Base-by-base conservation (phyloP, 1,139 yeast species). In the Scheffersomyces titani region DNA sequence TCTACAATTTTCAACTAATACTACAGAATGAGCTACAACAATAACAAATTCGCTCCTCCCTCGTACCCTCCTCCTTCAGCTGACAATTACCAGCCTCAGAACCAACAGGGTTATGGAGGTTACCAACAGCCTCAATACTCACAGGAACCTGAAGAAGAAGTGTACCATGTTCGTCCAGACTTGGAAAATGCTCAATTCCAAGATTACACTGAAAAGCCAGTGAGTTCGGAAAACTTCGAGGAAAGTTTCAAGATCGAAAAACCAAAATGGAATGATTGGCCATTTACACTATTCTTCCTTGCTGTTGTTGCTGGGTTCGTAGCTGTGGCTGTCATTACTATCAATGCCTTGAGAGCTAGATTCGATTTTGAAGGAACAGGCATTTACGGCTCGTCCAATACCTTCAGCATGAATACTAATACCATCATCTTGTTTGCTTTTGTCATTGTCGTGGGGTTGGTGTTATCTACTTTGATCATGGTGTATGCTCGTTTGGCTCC, bases 191-290 rank as follows among this genome's bases (percentile, higher is more conserved):
- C 63, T 55, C 74, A 70, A 53, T 57, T 60, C 36, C 67, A 66
- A 54, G 61, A 65, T 52, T 62, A 65, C 52, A 61, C 63, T 49
- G 80, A 76, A 46, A 73, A 75, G 56, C 83, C 83, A 1, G 59
- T 63, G 19, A 70, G 70, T 16, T 70, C 76, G 21, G 69, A 70
- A 50, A 65, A 74, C 53, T 90, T 89, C 65, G 90, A 87, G 40
- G 83, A 88, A 54, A 81, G 89, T 9, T 91, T 89, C 73, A 84
- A 85, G 63, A 81, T 88, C 45, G 81, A 81, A 49, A 88, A 86
- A 65, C 91, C 91, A 9, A 81, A 75, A 61, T 84, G 80, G 73
- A 88, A 91, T 65, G 97, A 92, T 70, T 79, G 87, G 83, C 88
- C 90, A 0, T 89, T 89, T 63, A 80, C 90, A 0, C 64, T 89